These are phyloP conservation scores for Paraphoma sp. DNA, from an alignment of 2,329 filamentous ascomycete species.

Conservation along the genomic window DNA sequence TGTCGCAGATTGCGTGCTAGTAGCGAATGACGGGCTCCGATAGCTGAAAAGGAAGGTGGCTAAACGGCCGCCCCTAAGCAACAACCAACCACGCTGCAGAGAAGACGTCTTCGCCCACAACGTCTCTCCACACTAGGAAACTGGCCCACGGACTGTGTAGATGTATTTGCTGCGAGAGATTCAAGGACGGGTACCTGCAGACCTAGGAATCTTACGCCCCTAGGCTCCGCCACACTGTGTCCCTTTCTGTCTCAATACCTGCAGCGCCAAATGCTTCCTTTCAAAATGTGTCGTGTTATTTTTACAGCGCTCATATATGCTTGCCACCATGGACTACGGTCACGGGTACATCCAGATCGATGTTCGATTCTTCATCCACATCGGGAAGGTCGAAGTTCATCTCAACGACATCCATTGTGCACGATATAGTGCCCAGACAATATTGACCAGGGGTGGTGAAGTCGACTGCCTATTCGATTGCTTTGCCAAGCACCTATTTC, in stretches of 20 bases:
- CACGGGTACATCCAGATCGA: slow-evolving; percentile 6
- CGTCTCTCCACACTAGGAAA: not conserved
- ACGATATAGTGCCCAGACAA: slow-evolving; percentile 23
- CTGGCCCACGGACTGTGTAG: not conserved
- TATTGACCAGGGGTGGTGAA: slow-evolving; percentile 8
- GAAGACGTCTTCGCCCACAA: slow-evolving; percentile 7
- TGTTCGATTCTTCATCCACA: slow-evolving; percentile 11
- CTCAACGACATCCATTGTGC: slow-evolving; percentile 6
- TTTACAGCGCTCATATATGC: not conserved
- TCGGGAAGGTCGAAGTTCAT: slow-evolving; percentile 22
- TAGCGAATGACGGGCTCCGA: slow-evolving; percentile 2
- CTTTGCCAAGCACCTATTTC: slow-evolving; percentile 19
- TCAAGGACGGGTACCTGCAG: slow-evolving; percentile 12
- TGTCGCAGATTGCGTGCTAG: not conserved
- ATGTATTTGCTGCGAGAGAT: slow-evolving; percentile 1
- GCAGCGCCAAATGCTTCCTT: too few relatives aligned
- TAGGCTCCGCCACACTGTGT: too few relatives aligned
- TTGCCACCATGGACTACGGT: not conserved
- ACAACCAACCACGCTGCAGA: slow-evolving; percentile 9
- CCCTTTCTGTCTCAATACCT: too few relatives aligned
- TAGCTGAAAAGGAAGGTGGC: slow-evolving; percentile 22
- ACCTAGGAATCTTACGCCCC: not conserved
- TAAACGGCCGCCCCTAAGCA: slow-evolving; percentile 14
- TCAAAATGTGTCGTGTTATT: not conserved
- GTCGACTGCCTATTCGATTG: slow-evolving; percentile 25